Percentiles rank a stretch among this genome's conserved stretches.
Conservation (phyloP, 108 stramenopile genomes). For the Nitzschia inconspicua region DNA sequence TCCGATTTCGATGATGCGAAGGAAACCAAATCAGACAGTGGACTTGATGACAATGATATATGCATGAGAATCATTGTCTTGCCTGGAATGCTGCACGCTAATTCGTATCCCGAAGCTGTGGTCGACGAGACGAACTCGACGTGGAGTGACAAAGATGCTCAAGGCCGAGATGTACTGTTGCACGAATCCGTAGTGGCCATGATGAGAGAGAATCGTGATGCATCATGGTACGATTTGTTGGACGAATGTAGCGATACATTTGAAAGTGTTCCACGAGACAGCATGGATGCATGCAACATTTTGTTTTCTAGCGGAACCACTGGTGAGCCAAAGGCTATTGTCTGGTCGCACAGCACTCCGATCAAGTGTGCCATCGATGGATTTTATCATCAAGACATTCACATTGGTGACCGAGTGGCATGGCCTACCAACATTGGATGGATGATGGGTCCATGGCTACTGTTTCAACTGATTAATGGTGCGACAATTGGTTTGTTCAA, state of each 20-base stretch:
- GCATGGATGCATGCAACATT: conserved; percentile 37
- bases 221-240: conserved; percentile 28
- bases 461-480: conserved; percentile 37
- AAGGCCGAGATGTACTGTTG: conserved; percentile 7
- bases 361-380: conserved; percentile 40
- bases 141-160: conserved; percentile 6
- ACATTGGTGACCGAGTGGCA: conserved; percentile 31
- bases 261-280: conserved; percentile 10
- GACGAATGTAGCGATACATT: conserved; percentile 14
- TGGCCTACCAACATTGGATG: conserved; percentile 42
- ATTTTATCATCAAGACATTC: conserved; percentile 35
- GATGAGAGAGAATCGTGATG: conserved; percentile 22
- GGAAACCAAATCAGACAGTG: conserved; percentile 19
- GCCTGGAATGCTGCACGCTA: conserved; percentile 31
- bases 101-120: background rate
- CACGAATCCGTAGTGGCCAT: conserved; percentile 11
- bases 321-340: conserved; percentile 40
- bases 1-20: background rate
- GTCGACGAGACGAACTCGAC: conserved; percentile 10
- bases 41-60: background rate
- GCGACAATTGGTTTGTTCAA: conserved; percentile 36
- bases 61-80: conserved; percentile 23
- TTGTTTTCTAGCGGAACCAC: conserved; percentile 41
- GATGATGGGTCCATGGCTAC: conserved; percentile 47
- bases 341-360: conserved; percentile 35